Base-by-base conservation (phyloP, 2,329 filamentous ascomycete species). In the Hypoxylon sp. region DNA sequence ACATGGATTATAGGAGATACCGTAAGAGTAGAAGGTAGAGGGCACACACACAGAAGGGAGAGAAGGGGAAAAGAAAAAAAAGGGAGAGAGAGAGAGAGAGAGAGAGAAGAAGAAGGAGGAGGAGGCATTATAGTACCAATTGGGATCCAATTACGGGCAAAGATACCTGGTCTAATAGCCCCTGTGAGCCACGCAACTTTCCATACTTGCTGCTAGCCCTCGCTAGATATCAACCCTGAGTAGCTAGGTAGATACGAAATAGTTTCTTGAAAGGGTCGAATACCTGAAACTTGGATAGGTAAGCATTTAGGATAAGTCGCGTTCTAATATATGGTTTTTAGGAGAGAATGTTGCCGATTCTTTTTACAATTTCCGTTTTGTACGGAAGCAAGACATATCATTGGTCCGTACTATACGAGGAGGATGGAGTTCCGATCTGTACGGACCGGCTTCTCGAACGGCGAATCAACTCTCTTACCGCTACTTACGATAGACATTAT, bases 1-100 rank as follows among this genome's bases (percentile, higher is more conserved):
- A 35, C 26, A 53, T 61, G 48, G 58, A 42, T 53, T 50, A 53
- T 47, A 53, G 19, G 19, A 35, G n/a, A 10, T 29, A 39, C 14
- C 47, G 17, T 42, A 48, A 19, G 44, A 11, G 9, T 3, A 4
- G 19, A 22, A 22, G 19, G 19, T 22, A 22, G 19, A 22, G 19
- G 19, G 19, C 19, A 22, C 19, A 22, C 19, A 22, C 19, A 22
- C 19, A 22, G 19, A 22, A n/a, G 22, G 17, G 54, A 22, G 26
- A 9, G 29, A 17, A 19, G 33, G 5, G 3, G 2, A 4, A 22
- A 22, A 44, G 19, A 59, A 22, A 26, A 9, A 35, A 24, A 19
- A 26, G 35, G 11, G 53, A 48, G 48, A 10, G 22, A 52, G 9
- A 29, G 22, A 52, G 19, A 26, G 14, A 22, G 35, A 10, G 29